phyloP scores from a whole-genome alignment of 106 monocot genomes.

The Hemerocallis citrina region DNA sequence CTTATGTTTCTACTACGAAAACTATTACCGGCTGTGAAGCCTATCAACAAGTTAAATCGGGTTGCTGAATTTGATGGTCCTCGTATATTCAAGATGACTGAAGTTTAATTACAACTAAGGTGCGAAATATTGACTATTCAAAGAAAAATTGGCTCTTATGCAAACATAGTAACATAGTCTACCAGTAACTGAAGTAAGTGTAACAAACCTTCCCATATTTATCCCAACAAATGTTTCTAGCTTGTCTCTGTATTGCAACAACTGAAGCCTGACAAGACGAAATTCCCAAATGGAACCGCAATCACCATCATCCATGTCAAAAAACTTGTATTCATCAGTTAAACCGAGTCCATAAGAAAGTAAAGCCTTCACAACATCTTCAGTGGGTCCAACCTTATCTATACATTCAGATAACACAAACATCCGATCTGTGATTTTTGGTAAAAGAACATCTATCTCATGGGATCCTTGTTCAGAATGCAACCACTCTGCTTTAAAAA shows the following conservation, averaged over 20 bases:
- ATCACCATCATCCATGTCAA: constrained; percentile 22
- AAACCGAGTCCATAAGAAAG: constrained; percentile 74
- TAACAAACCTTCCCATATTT: constrained; percentile 86
- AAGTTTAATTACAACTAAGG: not conserved
- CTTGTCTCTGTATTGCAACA: constrained; percentile 70
- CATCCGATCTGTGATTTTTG: constrained; percentile 61
- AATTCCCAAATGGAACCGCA: constrained; percentile 42
- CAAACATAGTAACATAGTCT: too few relatives aligned
- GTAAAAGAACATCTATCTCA: constrained; percentile 49
- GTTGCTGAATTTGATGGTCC: not conserved
- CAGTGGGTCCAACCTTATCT: constrained; percentile 53
- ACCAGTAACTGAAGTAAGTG: not conserved
- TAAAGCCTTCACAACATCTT: constrained; percentile 49
- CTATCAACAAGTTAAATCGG: not conserved
- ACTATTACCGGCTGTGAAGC: not conserved
- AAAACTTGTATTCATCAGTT: constrained; percentile 60
- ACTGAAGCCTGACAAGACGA: constrained; percentile 53
- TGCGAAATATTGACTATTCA: not conserved
- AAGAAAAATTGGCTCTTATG: not conserved
- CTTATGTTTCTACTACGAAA: not conserved
- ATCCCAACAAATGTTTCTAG: constrained; percentile 90
- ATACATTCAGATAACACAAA: constrained; percentile 87
- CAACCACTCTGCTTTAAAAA: constrained; percentile 79
- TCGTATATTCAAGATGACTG: not conserved
- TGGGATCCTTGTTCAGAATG: constrained; percentile 35